These are phyloP conservation scores for Glebionis coronaria DNA, from an alignment of 129 eudicot species.

Conservation along the genomic window DNA sequence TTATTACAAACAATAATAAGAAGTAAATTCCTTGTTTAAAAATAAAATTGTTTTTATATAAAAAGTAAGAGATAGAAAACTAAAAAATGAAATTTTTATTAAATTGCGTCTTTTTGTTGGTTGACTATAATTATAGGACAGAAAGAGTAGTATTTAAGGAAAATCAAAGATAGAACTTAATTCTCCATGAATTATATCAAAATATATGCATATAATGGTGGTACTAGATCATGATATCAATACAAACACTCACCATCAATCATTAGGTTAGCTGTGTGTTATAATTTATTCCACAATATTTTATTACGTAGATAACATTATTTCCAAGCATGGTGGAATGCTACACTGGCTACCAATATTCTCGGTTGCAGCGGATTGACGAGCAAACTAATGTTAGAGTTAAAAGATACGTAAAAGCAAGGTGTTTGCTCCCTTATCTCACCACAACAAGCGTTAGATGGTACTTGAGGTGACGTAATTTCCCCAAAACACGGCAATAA, in stretches of 20 bases:
- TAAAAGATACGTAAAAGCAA: conserved; percentile 26
- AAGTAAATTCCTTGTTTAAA: no score
- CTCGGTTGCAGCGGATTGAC: conserved; percentile 25
- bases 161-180: no score
- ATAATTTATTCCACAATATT: background rate
- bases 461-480: conserved; percentile 6
- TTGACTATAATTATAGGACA: no score
- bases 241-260: background rate
- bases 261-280: background rate
- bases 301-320: background rate
- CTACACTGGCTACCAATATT: conserved; percentile 26
- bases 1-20: no score
- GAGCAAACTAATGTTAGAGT: conserved; percentile 18
- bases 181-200: no score
- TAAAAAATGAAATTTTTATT: no score
- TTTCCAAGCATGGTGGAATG: conserved; percentile 25
- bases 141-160: no score
- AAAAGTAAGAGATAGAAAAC: no score
- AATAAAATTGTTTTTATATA: no score
- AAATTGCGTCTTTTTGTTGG: no score
- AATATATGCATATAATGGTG: background rate
- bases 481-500: conserved; percentile 27
- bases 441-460: no score
- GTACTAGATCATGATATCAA: background rate
- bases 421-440: conserved; percentile 25